Evolutionary conservation across 208 protist genomes (phyloP).

Genomic region (Leishmania mexicana): DNA sequence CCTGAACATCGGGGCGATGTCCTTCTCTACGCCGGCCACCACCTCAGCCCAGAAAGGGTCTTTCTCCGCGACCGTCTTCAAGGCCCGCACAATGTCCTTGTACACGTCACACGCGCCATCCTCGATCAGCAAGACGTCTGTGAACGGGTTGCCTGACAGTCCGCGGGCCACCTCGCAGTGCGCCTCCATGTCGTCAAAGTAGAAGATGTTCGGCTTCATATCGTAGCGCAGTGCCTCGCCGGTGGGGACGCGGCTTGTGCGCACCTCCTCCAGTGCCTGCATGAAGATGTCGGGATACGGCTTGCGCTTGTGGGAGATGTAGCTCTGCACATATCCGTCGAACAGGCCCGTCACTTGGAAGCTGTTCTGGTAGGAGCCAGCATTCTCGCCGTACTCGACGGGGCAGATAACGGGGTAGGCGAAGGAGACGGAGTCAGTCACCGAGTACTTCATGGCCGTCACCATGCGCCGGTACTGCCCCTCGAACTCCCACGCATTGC

Average conservation of each 20-base stretch:
- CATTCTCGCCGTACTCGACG: slow-evolving; percentile 51
- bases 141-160: slow-evolving; percentile 62
- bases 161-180: slow-evolving; percentile 69
- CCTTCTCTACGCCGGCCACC: slow-evolving; percentile 52
- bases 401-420: slow-evolving; percentile 60
- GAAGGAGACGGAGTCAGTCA: slow-evolving; percentile 45
- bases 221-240: slow-evolving; percentile 64
- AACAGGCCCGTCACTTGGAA: slow-evolving; percentile 78
- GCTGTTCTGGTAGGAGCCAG: slow-evolving; percentile 27
- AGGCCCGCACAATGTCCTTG: slow-evolving; percentile 59
- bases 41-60: slow-evolving; percentile 73
- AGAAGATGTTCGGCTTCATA: slow-evolving; percentile 74
- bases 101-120: slow-evolving; percentile 71
- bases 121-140: slow-evolving; percentile 67
- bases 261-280: slow-evolving; percentile 61
- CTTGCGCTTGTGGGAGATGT: slow-evolving; percentile 76
- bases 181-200: slow-evolving; percentile 71
- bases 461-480: slow-evolving; percentile 78
- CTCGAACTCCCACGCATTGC: slow-evolving; percentile 79
- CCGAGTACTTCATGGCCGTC: slow-evolving; percentile 36
- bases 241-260: slow-evolving; percentile 46
- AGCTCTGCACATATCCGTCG: slow-evolving; percentile 76
- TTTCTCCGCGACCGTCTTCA: slow-evolving; percentile 60
- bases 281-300: slow-evolving; percentile 82
- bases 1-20: slow-evolving; percentile 70